These are phyloP conservation scores for Hypholoma fasciculare DNA, from an alignment of 768 basidiomycete species.

Conservation along the genomic window DNA sequence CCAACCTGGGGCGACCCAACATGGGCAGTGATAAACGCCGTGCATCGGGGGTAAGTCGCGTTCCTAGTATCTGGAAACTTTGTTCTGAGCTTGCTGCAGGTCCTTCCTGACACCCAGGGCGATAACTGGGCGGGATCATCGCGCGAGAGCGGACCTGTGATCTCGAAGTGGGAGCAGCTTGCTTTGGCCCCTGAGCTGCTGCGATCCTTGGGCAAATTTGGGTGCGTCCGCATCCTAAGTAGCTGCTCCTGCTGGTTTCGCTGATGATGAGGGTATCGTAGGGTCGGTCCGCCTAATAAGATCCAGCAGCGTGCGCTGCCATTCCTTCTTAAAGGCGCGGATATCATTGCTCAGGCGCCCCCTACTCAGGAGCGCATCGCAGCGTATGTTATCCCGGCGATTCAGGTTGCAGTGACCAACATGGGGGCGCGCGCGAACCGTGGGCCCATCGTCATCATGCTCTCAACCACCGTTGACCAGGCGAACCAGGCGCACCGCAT, in stretches of 20 bases:
- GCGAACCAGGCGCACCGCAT: slow-evolving; percentile 96
- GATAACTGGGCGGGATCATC: slow-evolving; percentile 54
- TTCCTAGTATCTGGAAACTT: not conserved
- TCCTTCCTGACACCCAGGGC: slow-evolving; percentile 47
- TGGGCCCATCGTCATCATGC: slow-evolving; percentile 88
- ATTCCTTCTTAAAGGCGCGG: slow-evolving; percentile 89
- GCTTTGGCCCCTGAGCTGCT: slow-evolving; percentile 83
- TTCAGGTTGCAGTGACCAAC: slow-evolving; percentile 76
- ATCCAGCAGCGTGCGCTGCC: slow-evolving; percentile 97
- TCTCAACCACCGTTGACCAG: slow-evolving; percentile 98
- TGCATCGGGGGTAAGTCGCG: slow-evolving; percentile 52
- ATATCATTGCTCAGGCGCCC: slow-evolving; percentile 98
- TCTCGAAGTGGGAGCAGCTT: slow-evolving; percentile 97
- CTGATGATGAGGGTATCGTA: slow-evolving; percentile 26
- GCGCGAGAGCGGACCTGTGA: slow-evolving; percentile 76
- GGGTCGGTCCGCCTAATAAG: slow-evolving; percentile 97
- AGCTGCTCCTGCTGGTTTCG: not conserved
- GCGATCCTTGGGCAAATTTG: slow-evolving; percentile 89
- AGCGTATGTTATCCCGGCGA: slow-evolving; percentile 92
- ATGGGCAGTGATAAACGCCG: slow-evolving; percentile 72
- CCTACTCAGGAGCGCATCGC: slow-evolving; percentile 98
- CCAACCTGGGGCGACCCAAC: slow-evolving; percentile 41
- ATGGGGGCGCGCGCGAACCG: slow-evolving; percentile 58
- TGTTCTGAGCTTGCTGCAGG: not conserved
- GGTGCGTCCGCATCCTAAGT: slow-evolving; percentile 52